Base-by-base conservation (phyloP, 2,329 filamentous ascomycete species). In the Fusarium denticulatum region DNA sequence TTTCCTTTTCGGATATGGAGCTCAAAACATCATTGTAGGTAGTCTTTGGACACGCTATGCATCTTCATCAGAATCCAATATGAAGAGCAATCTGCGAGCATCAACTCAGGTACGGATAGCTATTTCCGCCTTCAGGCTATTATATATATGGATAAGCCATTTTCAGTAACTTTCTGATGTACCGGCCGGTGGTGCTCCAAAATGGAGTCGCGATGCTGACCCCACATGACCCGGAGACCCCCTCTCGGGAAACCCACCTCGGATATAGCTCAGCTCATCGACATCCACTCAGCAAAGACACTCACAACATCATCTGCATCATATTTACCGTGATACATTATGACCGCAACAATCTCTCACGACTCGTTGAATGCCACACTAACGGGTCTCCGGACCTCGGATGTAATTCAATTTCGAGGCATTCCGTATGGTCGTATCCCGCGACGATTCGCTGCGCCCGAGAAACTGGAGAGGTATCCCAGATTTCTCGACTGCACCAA, bases 401-500 rank as follows among this genome's bases (percentile, higher is more conserved):
- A 28, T 3, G 39, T 69, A 13, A 39, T 53, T 22, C 67, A 69
- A 11, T 69, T 69, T 20, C 50, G 65, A 5, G 67, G 67, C 10
- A 69, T 69, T 13, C 58, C 58, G 1, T 69, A 69, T 16, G 58
- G 34, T 1, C 22, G n/a, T 1, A 32, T 69, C 11, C 65, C 65
- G 4, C 50, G 30, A 4, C 58, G 67, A 20, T 69, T 69, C 18
- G 58, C 45, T 4, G 50, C 45, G 1, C 43, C 67, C 4, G 58
- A 64, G 5, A 42, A 24, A 3, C 30, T 69, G 1, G n/a, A 43
- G 0, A 7, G n/a, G 3, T 52, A 57, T n/a, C 58, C 64, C 8
- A 12, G 9, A 7, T 36, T 37, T 4, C 34, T 69, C 1, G 36
- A 69, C 18, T 69, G 65, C 24, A 69, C 67, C 1, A 10, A 9